Evolutionary conservation across 2,329 filamentous ascomycete genomes (phyloP).

Genomic region (Sordariomycetes sp.): DNA sequence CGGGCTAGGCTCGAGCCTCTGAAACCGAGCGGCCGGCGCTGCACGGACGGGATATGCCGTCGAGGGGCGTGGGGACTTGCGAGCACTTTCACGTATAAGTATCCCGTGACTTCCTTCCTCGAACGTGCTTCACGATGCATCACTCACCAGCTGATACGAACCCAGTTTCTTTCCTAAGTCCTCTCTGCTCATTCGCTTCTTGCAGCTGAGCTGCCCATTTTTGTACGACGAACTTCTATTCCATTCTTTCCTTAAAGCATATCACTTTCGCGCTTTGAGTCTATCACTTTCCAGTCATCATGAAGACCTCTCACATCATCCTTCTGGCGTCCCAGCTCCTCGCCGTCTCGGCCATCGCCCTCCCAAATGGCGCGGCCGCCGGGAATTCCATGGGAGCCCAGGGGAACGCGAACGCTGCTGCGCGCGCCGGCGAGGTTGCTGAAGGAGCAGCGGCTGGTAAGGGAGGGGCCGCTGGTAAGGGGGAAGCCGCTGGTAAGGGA

Average conservation of each 20-base stretch:
- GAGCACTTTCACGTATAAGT: no score
- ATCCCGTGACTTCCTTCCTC: no score
- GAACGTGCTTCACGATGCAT: no score
- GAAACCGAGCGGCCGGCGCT: no score
- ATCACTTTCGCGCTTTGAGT: neutral
- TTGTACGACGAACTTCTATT: neutral
- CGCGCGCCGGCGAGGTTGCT: neutral
- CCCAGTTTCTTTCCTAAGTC: neutral
- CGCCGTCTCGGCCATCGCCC: neutral
- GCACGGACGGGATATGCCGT: no score
- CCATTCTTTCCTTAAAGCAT: neutral
- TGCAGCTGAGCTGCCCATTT: constrained; percentile 1
- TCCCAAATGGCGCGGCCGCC: neutral
- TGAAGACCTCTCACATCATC: neutral
- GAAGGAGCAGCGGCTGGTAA: neutral
- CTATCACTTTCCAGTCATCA: neutral
- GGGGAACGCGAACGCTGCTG: neutral
- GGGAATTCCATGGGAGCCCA: neutral
- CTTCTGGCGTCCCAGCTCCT: neutral
- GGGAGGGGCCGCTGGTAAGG: neutral
- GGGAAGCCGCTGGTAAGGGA: no score
- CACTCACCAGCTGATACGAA: no score
- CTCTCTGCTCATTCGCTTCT: neutral
- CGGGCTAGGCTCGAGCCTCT: no score
- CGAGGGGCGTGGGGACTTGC: no score